These are phyloP conservation scores for Xylariaceae sp. DNA, from an alignment of 2,329 filamentous ascomycete genomes.

Conservation along the genomic window DNA sequence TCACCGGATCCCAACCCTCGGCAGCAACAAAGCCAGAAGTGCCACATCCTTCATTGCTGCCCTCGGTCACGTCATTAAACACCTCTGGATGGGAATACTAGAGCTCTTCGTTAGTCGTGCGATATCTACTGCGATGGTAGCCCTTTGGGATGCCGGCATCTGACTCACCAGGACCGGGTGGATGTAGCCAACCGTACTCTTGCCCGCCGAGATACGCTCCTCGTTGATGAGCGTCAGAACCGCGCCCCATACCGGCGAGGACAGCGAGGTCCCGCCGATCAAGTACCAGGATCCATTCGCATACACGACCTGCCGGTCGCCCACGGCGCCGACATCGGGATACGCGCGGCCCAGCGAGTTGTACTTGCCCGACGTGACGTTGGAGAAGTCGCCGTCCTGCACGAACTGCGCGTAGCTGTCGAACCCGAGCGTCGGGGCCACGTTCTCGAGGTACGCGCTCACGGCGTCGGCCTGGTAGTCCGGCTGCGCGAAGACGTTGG, in stretches of 20 bases:
- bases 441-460: constrained; percentile 31
- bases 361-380: constrained; percentile 29
- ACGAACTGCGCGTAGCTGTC: constrained; percentile 17
- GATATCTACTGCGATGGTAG: no score
- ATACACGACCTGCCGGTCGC: constrained; percentile 30
- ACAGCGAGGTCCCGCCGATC: constrained; percentile 48
- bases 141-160: no score
- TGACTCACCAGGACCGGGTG: constrained; percentile 38
- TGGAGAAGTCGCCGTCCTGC: constrained; percentile 27
- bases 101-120: no score
- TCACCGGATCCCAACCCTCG: constrained; percentile 37
- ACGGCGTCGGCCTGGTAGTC: constrained; percentile 36
- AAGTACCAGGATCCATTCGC: constrained; percentile 27
- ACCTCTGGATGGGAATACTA: constrained; percentile 40
- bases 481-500: constrained; percentile 37
- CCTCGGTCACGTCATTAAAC: constrained; percentile 34
- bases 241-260: constrained; percentile 53
- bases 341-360: constrained; percentile 34
- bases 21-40: constrained; percentile 39
- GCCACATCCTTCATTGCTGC: constrained; percentile 33
- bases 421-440: constrained; percentile 18
- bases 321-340: constrained; percentile 37
- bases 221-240: constrained; percentile 48
- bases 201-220: constrained; percentile 39
- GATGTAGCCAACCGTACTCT: constrained; percentile 46